Evolutionary conservation across 2,329 filamentous ascomycete species (phyloP).

Genomic region (Cladophialophora psammophila): DNA sequence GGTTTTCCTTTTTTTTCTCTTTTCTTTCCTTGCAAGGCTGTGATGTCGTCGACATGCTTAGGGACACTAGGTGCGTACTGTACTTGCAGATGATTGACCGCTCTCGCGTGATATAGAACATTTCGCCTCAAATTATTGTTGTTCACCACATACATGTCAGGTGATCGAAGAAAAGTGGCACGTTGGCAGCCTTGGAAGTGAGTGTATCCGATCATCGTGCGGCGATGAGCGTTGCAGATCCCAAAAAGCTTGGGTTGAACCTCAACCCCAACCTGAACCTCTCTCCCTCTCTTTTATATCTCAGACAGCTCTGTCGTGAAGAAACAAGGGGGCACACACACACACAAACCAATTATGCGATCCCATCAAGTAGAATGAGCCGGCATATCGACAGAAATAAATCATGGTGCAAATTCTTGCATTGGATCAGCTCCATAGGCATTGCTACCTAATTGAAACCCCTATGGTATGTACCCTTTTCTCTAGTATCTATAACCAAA

Average conservation of each 20-base stretch:
- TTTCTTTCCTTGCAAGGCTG: background rate
- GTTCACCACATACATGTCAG: too few species aligned
- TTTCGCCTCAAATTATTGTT: too few species aligned
- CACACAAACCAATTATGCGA: background rate
- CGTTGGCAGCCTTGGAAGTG: background rate
- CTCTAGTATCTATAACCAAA: conserved; percentile 1
- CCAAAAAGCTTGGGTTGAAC: conserved; percentile 15
- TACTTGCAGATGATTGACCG: too few species aligned
- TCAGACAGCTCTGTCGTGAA: too few species aligned
- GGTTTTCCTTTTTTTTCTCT: background rate
- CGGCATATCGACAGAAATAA: background rate
- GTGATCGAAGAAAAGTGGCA: too few species aligned
- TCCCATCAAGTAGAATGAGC: background rate
- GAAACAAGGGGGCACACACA: background rate
- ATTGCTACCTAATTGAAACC: background rate
- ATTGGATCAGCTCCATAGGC: background rate
- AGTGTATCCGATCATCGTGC: conserved; percentile 4
- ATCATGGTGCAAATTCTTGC: background rate
- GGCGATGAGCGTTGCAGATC: conserved; percentile 7
- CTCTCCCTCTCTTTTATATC: too few species aligned
- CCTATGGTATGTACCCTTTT: conserved; percentile 6
- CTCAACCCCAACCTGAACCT: background rate
- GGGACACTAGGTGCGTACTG: too few species aligned
- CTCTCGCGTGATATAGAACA: too few species aligned
- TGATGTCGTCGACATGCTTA: background rate